Evolutionary conservation across 768 basidiomycete species (phyloP), one percentile per base, ranked within the genome.

Genomic region (Lactarius tabidus): DNA sequence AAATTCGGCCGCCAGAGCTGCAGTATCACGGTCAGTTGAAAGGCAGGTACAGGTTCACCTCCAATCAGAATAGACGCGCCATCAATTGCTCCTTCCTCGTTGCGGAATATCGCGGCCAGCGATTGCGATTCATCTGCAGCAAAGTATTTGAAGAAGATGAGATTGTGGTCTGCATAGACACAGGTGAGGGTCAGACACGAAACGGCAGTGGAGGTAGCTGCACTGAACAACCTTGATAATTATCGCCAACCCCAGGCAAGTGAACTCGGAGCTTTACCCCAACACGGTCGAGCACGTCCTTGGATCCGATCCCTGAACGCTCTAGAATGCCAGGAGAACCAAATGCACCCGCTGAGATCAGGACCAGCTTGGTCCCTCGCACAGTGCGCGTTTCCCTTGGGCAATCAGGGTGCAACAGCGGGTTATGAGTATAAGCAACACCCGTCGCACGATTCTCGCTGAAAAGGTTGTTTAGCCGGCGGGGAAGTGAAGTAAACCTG

Each of bases 261-360:
- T 81, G 74, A 4, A 78, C 72, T 4, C 76, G n/a, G 0, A 71
- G 70, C 20, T 70, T 26, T 33, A 81, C 75, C 12, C 73, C 74
- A 39, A 75, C 60, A 9, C 35, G 60, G 26, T 72, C 62, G 15
- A 80, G 68, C 39, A 74, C 63, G 0, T 57, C 64, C 33, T 66
- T 67, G 48, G 75, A 72, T 36, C 79, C 80, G 64, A 81, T 75
- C 33, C 80, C 80, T 17, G 77, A 78, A 7, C 79, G 71, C 62
- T 79, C 75, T 14, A 81, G 75, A 31, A 81, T 69, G 55, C 77
- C 76, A 28, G 79, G 73, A 3, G 77, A 76, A 82, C 67, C 0
- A 36, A 36, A 10, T 10, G 36, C 36, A 36, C 36, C 6, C 3
- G 76, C 75, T 14, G 76, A 76, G 6, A 80, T 56, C 1, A 80